Percentiles rank a stretch among this genome's conserved stretches.
These are phyloP conservation scores for Datura wrightii DNA, from an alignment of 257 asterid species.

Conservation along the genomic window DNA sequence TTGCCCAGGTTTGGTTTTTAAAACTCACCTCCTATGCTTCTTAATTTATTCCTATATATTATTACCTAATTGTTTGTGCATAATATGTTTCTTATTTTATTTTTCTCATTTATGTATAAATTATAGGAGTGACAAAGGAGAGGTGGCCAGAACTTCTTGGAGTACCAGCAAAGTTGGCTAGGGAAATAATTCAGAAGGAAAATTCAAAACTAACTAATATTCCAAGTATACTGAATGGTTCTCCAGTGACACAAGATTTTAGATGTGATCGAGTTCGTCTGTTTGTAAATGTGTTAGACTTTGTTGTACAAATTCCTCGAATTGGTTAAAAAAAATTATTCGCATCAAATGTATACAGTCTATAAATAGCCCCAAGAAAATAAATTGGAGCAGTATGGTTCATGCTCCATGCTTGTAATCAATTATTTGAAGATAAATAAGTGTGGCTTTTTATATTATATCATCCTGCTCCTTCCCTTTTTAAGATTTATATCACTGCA, in stretches of 20 bases:
- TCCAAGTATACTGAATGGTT: neutral
- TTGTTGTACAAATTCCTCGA: neutral
- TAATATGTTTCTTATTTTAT: neutral
- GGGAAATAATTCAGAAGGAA: neutral
- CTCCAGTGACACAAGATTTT: neutral
- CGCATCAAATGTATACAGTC: neutral
- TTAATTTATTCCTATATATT: neutral
- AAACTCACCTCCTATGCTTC: too few relatives aligned
- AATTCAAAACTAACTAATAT: neutral
- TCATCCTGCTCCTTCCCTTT: too few relatives aligned
- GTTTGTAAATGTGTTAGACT: neutral
- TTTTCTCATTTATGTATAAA: neutral
- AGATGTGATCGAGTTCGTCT: slow-evolving; percentile 29
- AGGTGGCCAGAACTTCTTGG: slow-evolving; percentile 25
- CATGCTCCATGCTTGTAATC: neutral
- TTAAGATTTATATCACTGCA: too few relatives aligned
- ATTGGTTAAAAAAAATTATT: neutral
- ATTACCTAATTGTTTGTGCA: neutral
- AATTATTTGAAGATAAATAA: slow-evolving; percentile 11
- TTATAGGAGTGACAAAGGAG: neutral
- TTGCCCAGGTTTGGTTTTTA: neutral
- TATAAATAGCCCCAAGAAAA: neutral
- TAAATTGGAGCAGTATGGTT: neutral
- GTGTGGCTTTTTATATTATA: neutral
- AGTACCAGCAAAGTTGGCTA: neutral